Percentiles rank a stretch among this genome's conserved stretches.
Conservation (phyloP, 768 basidiomycete species). For the Lyophyllum atratum region DNA sequence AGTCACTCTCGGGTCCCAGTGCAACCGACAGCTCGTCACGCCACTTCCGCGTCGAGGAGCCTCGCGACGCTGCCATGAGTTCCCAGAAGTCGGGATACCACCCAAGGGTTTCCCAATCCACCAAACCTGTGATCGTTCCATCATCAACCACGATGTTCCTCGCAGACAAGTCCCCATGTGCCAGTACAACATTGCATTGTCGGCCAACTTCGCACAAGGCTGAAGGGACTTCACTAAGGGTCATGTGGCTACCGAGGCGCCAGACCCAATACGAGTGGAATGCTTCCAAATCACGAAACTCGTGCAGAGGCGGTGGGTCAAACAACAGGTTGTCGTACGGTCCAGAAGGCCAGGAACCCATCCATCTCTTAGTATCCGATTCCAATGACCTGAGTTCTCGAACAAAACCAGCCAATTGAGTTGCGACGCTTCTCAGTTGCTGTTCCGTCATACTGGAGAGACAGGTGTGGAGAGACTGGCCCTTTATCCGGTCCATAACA, state of each 20-base stretch:
- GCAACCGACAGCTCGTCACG: background rate
- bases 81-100: slow-evolving; percentile 39
- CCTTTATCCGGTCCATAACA: background rate
- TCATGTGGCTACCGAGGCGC: background rate
- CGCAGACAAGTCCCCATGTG: slow-evolving; percentile 43
- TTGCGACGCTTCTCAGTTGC: background rate
- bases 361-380: background rate
- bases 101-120: slow-evolving; percentile 36
- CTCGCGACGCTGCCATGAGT: background rate
- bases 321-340: background rate
- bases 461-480: background rate
- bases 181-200: slow-evolving; percentile 19
- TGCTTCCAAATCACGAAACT: background rate
- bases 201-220: background rate
- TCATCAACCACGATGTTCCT: slow-evolving; percentile 40
- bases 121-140: slow-evolving; percentile 25
- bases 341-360: background rate
- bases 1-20: background rate
- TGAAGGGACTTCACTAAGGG: background rate
- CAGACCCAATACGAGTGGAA: background rate
- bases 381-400: background rate
- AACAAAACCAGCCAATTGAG: background rate
- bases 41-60: background rate
- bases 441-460: background rate
- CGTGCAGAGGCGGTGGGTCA: background rate